Evolutionary conservation across 495 filamentous ascomycete species (phyloP), one percentile per base, ranked within the genome.

Genomic region (Aspergillus cristatus): DNA sequence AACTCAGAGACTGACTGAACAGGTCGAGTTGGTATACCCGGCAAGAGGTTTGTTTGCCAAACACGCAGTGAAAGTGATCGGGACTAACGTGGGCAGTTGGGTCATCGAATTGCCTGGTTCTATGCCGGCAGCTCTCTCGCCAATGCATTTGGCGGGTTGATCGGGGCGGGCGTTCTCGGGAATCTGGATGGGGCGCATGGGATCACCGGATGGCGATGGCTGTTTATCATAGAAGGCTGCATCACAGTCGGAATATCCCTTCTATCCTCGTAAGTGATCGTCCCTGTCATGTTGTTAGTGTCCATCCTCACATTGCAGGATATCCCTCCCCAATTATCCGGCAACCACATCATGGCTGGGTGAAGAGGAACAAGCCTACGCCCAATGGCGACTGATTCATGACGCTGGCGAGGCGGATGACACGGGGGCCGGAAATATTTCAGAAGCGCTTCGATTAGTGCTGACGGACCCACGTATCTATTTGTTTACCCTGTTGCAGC

Each of bases 241-340:
- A 55, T 59, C 10, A 62, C 58, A 0, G 48, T 59, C 1, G 55
- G 51, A 3, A 32, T 57, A 6, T 57, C 42, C 28, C 51, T 45
- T 7, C 24, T 53, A 1, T 47, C 55, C 2, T 37, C 41, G 57
- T 61, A 26, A 37, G 53, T 38, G 7, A 24, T 2, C 28, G 1
- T 18, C 3, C 14, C 18, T 20, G n/a, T n/a, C n/a, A n/a, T n/a
- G n/a, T n/a, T n/a, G n/a, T n/a, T n/a, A n/a, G n/a, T n/a, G n/a
- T n/a, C n/a, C n/a, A n/a, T 14, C 20, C 50, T 49, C 13, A 68
- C 65, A 7, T 45, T 46, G 22, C 37, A 76, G 68, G 34, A 72
- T 81, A 40, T 60, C 84, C 14, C 63, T 91, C n/a, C 85, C 85
- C 2, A 81, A 91, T 50, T 86, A 86, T 40, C 85, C 85, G 14